A percentile compares a stretch with the other conserved stretches of the same genome.
Evolutionary conservation across 495 filamentous ascomycete species (phyloP).

Genomic region (Jackrogersella minutella): DNA sequence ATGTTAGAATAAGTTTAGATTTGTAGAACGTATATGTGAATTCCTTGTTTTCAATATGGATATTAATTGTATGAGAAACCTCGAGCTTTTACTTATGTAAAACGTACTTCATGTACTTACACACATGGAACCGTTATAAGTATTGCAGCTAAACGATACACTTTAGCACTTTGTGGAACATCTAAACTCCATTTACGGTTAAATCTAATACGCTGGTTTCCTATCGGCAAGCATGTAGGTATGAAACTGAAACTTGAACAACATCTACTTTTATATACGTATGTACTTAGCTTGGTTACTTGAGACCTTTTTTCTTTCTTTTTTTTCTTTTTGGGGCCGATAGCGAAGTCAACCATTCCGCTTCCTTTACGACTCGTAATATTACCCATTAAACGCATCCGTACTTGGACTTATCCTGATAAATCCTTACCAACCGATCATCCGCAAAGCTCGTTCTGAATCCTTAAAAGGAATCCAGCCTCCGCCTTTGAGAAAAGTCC

Average conservation of each 20-base stretch:
- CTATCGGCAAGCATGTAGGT: no score
- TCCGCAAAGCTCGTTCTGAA: neutral
- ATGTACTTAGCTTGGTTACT: no score
- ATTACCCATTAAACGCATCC: conserved; percentile 1
- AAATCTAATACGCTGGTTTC: neutral
- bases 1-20: no score
- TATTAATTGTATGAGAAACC: no score
- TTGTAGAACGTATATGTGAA: no score
- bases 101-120: no score
- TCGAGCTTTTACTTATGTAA: no score
- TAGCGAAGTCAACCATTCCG: neutral
- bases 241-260: no score
- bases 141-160: neutral
- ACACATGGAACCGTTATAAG: no score
- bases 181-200: neutral
- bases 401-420: conserved; percentile 2
- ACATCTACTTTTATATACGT: neutral
- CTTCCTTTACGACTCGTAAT: no score
- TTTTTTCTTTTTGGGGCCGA: neutral
- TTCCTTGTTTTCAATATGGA: no score
- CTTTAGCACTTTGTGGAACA: neutral
- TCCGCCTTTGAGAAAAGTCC: conserved; percentile 8
- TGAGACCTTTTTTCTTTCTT: no score
- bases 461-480: neutral
- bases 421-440: conserved; percentile 1